Evolutionary conservation across 352 stramenopile species (phyloP).

Genomic region (Phytophthora niederhauseri): DNA sequence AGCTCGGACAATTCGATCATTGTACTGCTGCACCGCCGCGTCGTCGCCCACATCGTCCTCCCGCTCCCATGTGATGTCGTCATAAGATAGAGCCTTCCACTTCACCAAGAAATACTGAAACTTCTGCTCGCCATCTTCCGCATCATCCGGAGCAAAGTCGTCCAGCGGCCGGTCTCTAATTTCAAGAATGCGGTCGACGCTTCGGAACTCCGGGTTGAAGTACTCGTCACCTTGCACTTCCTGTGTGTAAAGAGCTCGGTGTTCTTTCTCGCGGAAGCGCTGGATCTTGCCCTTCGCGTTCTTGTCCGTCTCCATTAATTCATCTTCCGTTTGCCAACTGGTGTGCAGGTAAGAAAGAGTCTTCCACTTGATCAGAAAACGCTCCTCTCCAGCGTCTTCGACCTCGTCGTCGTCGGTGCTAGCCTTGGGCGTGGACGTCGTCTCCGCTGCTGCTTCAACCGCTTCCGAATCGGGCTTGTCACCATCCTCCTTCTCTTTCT

Average conservation of each 20-base stretch:
- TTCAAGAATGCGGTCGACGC: conserved; percentile 90
- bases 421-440: conserved; percentile 8
- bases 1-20: conserved; percentile 61
- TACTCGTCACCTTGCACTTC: conserved; percentile 85
- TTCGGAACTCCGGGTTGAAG: conserved; percentile 91
- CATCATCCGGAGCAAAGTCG: conserved; percentile 63
- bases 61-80: conserved; percentile 98
- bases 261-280: conserved; percentile 84
- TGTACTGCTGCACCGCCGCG: conserved; percentile 81
- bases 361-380: conserved; percentile 94
- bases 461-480: neutral
- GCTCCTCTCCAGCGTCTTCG: conserved; percentile 63
- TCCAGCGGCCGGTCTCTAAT: conserved; percentile 80
- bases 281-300: conserved; percentile 89
- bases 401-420: conserved; percentile 28
- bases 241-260: conserved; percentile 49
- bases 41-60: conserved; percentile 95
- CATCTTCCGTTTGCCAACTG: conserved; percentile 90
- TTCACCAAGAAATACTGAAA: conserved; percentile 98
- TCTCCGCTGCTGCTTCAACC: neutral
- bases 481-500: conserved; percentile 13
- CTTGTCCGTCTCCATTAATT: conserved; percentile 83
- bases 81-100: conserved; percentile 98
- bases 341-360: conserved; percentile 90
- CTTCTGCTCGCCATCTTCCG: conserved; percentile 39